Evolutionary conservation across 2,329 filamentous ascomycete species (phyloP).

Genomic region (Aureobasidium musti): DNA sequence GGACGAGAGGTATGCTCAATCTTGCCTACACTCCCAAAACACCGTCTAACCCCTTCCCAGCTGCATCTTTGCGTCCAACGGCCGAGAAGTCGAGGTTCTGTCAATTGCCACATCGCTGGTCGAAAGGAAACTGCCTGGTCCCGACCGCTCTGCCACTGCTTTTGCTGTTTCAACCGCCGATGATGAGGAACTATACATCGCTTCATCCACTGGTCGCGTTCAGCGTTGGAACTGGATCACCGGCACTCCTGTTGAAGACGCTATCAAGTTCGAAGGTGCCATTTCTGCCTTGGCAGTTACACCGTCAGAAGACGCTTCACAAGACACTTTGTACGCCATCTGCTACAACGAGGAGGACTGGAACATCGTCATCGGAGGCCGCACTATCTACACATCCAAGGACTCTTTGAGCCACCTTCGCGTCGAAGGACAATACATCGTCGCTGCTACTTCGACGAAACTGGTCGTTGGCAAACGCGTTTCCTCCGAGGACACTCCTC

Average conservation of each 20-base stretch:
- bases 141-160: constrained; percentile 51
- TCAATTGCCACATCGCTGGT: constrained; percentile 79
- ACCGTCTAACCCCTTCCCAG: constrained; percentile 48
- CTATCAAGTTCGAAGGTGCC: constrained; percentile 30
- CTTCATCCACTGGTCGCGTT: constrained; percentile 54
- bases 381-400: constrained; percentile 43
- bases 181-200: constrained; percentile 56
- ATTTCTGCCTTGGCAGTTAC: constrained; percentile 33
- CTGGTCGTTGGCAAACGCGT: constrained; percentile 62
- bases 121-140: constrained; percentile 67
- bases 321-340: constrained; percentile 46
- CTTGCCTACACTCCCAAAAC: constrained; percentile 29
- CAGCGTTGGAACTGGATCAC: constrained; percentile 61
- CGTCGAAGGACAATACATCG: constrained; percentile 57
- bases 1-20: constrained; percentile 58
- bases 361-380: constrained; percentile 45
- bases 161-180: constrained; percentile 56
- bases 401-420: constrained; percentile 44
- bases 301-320: constrained; percentile 37
- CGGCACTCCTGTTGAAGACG: constrained; percentile 39
- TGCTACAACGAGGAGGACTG: constrained; percentile 40
- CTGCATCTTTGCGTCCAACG: constrained; percentile 72
- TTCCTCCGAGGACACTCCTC: constrained; percentile 32
- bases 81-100: constrained; percentile 76
- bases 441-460: constrained; percentile 56